Evolutionary conservation across 2,329 filamentous ascomycete genomes (phyloP).

Genomic region (Grosmannia penicillata): DNA sequence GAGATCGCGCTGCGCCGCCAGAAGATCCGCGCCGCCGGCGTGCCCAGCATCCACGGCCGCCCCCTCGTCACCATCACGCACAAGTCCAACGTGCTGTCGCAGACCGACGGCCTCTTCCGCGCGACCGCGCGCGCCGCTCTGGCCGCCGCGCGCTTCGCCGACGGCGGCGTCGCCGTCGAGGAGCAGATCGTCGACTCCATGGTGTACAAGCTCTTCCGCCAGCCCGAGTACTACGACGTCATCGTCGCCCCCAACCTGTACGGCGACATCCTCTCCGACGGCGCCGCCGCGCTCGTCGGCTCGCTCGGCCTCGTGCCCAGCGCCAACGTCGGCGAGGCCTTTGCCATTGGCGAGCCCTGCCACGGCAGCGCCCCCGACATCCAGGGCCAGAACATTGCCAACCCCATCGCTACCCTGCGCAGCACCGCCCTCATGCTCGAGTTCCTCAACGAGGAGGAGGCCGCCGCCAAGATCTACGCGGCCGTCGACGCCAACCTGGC

Average conservation of each 20-base stretch:
- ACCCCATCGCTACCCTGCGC: conserved; percentile 88
- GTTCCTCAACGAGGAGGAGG: conserved; percentile 76
- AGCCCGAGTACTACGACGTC: conserved; percentile 89
- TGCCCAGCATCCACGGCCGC: conserved; percentile 44
- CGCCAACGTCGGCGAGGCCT: conserved; percentile 86
- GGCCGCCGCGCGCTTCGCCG: conserved; percentile 44
- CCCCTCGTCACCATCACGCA: conserved; percentile 92
- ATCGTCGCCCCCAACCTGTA: conserved; percentile 97
- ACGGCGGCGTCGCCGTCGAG: conserved; percentile 48
- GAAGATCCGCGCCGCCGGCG: conserved; percentile 49
- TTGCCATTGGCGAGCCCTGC: conserved; percentile 96
- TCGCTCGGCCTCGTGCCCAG: conserved; percentile 83
- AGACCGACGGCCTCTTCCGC: conserved; percentile 94
- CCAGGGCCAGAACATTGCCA: conserved; percentile 80
- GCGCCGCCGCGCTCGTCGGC: conserved; percentile 84
- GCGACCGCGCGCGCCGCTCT: conserved; percentile 63
- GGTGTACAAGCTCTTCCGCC: conserved; percentile 98
- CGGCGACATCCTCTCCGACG: conserved; percentile 92
- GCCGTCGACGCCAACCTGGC: conserved; percentile 84
- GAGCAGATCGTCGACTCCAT: conserved; percentile 99
- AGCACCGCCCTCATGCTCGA: conserved; percentile 91
- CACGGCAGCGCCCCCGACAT: conserved; percentile 95
- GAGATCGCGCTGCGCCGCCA: conserved; percentile 85
- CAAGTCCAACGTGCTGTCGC: conserved; percentile 93
- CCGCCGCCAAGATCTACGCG: conserved; percentile 77